A percentile compares a stretch with the other conserved stretches of the same genome.
These are phyloP conservation scores for Microstroma glucosiphilum DNA, from an alignment of 1,284 basidiomycete genomes.

Conservation along the genomic window DNA sequence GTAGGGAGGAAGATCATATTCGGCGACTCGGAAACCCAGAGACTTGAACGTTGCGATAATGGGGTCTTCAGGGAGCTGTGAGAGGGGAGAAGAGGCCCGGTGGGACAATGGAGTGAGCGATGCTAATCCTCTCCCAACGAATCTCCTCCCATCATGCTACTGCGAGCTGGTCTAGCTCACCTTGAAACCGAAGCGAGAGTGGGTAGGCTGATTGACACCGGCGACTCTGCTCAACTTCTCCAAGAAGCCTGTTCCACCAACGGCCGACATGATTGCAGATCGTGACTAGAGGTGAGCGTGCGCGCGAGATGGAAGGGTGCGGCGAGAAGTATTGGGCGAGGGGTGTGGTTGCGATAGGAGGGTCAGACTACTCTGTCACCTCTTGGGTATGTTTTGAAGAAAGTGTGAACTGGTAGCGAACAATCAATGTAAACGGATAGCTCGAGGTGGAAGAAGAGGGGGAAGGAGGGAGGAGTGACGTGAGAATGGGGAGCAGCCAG, in stretches of 20 bases:
- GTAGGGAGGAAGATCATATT: constrained; percentile 39
- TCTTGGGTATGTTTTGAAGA: too few relatives aligned
- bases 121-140: not conserved
- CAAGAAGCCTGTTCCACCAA: not conserved
- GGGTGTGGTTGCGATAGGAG: too few relatives aligned
- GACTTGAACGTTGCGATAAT: constrained; percentile 11
- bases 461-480: too few relatives aligned
- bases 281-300: too few relatives aligned
- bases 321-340: too few relatives aligned
- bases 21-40: constrained; percentile 22
- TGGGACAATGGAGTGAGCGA: not conserved
- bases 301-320: too few relatives aligned
- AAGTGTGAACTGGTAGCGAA: too few relatives aligned
- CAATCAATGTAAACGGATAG: too few relatives aligned
- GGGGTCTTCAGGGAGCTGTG: constrained; percentile 11
- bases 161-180: constrained; percentile 25
- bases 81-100: not conserved
- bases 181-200: constrained; percentile 32
- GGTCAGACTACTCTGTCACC: too few relatives aligned
- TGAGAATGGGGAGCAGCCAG: too few relatives aligned
- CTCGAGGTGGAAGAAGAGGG: too few relatives aligned
- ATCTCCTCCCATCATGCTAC: constrained; percentile 3
- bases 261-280: too few relatives aligned
- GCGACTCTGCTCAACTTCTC: not conserved
- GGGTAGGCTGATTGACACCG: constrained; percentile 3